Conservation (phyloP, 352 stramenopile species). For the Globisporangium apiculatum region DNA sequence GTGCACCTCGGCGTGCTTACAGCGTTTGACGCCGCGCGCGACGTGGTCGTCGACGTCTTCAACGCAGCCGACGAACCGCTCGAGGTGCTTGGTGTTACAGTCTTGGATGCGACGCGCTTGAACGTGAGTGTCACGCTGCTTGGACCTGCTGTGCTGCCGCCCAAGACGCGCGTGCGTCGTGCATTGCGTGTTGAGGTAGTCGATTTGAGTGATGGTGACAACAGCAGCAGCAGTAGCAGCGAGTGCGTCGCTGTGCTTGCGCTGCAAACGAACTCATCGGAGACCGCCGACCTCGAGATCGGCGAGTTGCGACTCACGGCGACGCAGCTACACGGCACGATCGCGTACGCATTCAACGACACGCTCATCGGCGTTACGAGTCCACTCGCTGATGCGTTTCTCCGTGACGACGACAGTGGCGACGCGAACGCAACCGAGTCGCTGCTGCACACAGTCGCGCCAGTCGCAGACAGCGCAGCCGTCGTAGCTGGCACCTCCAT, state of each 20-base stretch:
- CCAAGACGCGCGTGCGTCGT: conserved; percentile 24
- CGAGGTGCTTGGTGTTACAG: conserved; percentile 26
- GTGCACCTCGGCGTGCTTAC: conserved; percentile 32
- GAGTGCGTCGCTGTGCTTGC: conserved; percentile 19
- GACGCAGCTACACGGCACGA: conserved; percentile 16
- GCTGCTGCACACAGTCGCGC: not conserved
- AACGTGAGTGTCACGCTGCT: conserved; percentile 23
- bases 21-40: conserved; percentile 14
- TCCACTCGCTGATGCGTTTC: conserved; percentile 1
- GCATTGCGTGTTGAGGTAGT: conserved; percentile 21
- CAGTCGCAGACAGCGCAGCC: not conserved
- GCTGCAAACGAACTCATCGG: conserved; percentile 29
- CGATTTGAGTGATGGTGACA: not conserved
- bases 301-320: conserved; percentile 21
- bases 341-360: conserved; percentile 22
- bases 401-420: not conserved
- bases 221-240: not conserved
- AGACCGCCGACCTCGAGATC: conserved; percentile 7
- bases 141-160: conserved; percentile 23
- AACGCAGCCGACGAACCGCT: conserved; percentile 35
- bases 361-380: conserved; percentile 19
- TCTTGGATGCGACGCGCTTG: conserved; percentile 14
- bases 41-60: conserved; percentile 27
- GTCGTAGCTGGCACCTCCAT: conserved; percentile 8
- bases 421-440: conserved; percentile 5